A percentile compares a stretch with the other conserved stretches of the same genome.
phyloP scores from a whole-genome alignment of 2,329 filamentous ascomycete species.

The Arthrobotrys conoides region DNA sequence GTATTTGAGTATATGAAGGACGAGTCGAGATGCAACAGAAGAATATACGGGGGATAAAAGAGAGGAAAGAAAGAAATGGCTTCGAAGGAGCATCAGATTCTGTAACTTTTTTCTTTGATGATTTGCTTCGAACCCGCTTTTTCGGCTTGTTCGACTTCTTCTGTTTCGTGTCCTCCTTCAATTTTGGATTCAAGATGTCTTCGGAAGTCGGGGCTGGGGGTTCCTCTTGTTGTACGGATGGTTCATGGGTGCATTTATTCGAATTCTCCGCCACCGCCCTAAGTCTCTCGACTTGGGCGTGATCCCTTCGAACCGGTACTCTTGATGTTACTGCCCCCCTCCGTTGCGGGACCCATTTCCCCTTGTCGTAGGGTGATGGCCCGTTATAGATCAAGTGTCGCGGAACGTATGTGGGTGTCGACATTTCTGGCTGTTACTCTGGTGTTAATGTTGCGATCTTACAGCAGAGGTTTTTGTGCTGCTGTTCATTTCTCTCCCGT shows the following conservation, averaged over 20 bases:
- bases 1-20: conserved; percentile 51
- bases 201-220: background rate
- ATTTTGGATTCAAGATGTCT: background rate
- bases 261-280: background rate
- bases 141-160: background rate
- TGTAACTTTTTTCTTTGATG: background rate
- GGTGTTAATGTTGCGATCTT: background rate
- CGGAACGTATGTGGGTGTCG: conserved; percentile 14
- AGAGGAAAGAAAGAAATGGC: background rate
- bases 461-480: background rate
- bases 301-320: background rate
- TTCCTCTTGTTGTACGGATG: background rate
- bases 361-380: conserved; percentile 24
- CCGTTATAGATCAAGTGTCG: conserved; percentile 12
- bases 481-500: background rate
- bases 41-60: conserved; percentile 8
- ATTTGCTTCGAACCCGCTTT: background rate
- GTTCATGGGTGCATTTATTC: background rate
- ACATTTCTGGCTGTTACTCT: conserved; percentile 22
- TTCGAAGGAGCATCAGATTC: background rate
- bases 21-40: conserved; percentile 44
- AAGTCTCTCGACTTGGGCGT: background rate
- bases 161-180: background rate
- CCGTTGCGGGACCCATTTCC: conserved; percentile 28
- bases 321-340: background rate